Base-by-base conservation (phyloP, 1,284 basidiomycete species). In the Mycosarcoma maydis region DNA sequence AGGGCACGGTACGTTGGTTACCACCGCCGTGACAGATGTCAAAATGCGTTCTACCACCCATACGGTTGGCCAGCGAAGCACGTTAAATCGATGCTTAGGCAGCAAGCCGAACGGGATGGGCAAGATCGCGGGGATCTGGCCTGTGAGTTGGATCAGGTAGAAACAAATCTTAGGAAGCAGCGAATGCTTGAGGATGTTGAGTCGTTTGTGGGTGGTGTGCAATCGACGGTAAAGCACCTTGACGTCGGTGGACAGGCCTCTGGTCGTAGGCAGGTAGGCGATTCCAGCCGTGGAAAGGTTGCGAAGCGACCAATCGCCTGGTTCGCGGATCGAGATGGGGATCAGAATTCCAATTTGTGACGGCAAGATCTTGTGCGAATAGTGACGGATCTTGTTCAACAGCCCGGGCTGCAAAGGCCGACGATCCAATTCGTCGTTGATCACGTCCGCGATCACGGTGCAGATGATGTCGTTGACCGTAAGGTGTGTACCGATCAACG, bases 1-100 rank as follows among this genome's bases (percentile, higher is more conserved):
- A 1, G 75, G 75, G 17, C 79, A 79, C 14, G 79, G 78, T 11
- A 81, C 78, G 38, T 81, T 81, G 20, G 78, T 81, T 16, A 80
- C 56, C 4, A 81, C 74, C 9, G 76, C 78, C 2, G 67, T 70
- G 29, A 74, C 66, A 4, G 36, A 66, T 8, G 64, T 57, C n/a
- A 76, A 34, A 20, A 57, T 48, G n/a, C 45, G 29, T 29, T 61
- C 60, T 13, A 55, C 49, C 7, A 58, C 57, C 43, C 46, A 50
- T 1, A 52, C 48, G 4, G 56, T 53, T 0, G 60, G 56, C 17
- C 29, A 56, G 7, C 67, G 52, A 0, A 65, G 20, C 23, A 56
- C 19, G 33, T 70, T 70, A 29, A 38, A 49, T 0, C 16, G 23
- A 3, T 42, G 39, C 29, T 52, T 59, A 17, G 67, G 67, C 1